Base-by-base conservation (phyloP, 805 yeast genomes). In the Candida quercuum region DNA sequence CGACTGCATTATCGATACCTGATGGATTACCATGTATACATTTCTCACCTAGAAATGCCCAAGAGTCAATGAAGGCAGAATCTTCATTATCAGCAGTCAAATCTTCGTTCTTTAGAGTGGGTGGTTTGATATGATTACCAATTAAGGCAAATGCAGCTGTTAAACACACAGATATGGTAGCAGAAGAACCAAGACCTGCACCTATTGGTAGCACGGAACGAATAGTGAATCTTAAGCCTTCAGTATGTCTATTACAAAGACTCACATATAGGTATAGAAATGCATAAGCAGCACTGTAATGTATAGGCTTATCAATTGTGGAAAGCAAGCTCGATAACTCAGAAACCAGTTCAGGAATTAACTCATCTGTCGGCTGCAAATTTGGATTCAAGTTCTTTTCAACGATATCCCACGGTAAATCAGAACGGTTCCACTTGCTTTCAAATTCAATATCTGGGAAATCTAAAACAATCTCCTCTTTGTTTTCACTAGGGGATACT, bases 1-100 rank as follows among this genome's bases (percentile, higher is more conserved):
- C 94, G 34, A 91, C 97, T 0, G 96, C 88, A 55, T 93, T 93
- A 59, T 93, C 99, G 37, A 93, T 87, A 11, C 99, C 99, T 15
- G 94, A 81, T 8, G 99, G 99, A 50, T 85, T 88, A 2, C 98
- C 98, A 56, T 91, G 98, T 48, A 89, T 85, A 56, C 97, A 87
- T 56, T 82, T 83, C 59, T 93, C 99, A 27, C 97, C 98, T 66
- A 91, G 70, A 46, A 83, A 83, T 2, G 98, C 80, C 95, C 96
- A 89, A 6, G 69, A 62, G 47, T 91, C 91, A 42, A 93, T 78
- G 44, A 79, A 73, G n/a, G 66, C 60, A 19, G 79, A 68, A 37
- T 72, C 80, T 4, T 55, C 59, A 29, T 50, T 56, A 28, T 64
- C 66, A 11, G 54, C 42, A 2, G 64, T 48, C 15, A 63, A 56